Evolutionary conservation across 805 yeast genomes (phyloP).

Genomic region (Dipodascopsis tothii): DNA sequence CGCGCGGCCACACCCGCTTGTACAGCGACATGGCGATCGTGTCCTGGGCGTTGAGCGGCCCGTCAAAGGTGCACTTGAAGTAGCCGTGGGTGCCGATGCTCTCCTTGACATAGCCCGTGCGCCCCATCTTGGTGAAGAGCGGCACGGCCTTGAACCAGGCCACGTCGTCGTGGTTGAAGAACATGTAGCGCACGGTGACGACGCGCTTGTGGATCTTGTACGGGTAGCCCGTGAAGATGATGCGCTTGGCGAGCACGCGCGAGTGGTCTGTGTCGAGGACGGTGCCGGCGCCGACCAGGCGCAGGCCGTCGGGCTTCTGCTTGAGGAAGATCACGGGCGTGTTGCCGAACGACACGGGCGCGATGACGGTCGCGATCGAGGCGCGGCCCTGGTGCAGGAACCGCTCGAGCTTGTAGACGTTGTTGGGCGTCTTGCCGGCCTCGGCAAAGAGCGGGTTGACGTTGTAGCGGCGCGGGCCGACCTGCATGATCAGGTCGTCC

Average conservation of each 20-base stretch:
- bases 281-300: slow-evolving; percentile 81
- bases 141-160: slow-evolving; percentile 86
- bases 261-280: slow-evolving; percentile 79
- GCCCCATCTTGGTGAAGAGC: slow-evolving; percentile 82
- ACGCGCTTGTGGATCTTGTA: slow-evolving; percentile 88
- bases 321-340: slow-evolving; percentile 82
- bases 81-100: slow-evolving; percentile 97
- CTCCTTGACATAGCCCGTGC: slow-evolving; percentile 91
- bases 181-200: slow-evolving; percentile 93
- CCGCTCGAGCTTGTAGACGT: slow-evolving; percentile 79
- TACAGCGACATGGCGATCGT: slow-evolving; percentile 87
- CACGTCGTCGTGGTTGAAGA: slow-evolving; percentile 80
- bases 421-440: slow-evolving; percentile 64
- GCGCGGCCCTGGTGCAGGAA: slow-evolving; percentile 71
- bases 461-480: slow-evolving; percentile 82
- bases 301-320: slow-evolving; percentile 35
- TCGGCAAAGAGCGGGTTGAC: slow-evolving; percentile 80
- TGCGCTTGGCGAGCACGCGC: slow-evolving; percentile 79
- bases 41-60: slow-evolving; percentile 83
- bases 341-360: slow-evolving; percentile 71
- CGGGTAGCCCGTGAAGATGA: slow-evolving; percentile 87
- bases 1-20: slow-evolving; percentile 84
- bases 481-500: slow-evolving; percentile 74
- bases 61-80: slow-evolving; percentile 92
- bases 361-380: slow-evolving; percentile 76